Conservation (phyloP, 1,284 basidiomycete species). For the Mycena sp. region DNA sequence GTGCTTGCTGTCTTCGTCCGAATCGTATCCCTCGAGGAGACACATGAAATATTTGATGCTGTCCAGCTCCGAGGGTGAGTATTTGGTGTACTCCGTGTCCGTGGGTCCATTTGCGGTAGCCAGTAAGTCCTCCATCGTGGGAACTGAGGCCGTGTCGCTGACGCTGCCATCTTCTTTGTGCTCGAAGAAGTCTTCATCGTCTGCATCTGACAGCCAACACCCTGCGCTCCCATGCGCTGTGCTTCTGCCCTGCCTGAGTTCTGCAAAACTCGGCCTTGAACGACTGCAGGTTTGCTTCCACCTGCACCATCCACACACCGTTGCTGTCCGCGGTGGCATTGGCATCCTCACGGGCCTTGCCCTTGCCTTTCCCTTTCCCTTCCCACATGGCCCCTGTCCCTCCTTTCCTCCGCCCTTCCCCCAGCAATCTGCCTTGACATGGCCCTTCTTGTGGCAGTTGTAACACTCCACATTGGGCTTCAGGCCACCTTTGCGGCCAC, state of each 20-base stretch:
- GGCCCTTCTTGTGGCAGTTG: too few species aligned
- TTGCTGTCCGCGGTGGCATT: too few species aligned
- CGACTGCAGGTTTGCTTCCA: conserved; percentile 14
- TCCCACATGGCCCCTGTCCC: conserved; percentile 31
- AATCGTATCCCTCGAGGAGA: too few species aligned
- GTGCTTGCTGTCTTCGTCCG: too few species aligned
- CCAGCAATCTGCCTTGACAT: conserved; percentile 38
- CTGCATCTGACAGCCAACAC: conserved; percentile 14
- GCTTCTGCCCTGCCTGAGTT: background rate
- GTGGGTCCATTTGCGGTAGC: conserved; percentile 1
- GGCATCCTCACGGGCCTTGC: too few species aligned
- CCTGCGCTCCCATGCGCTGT: background rate
- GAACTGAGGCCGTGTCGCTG: background rate
- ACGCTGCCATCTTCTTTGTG: conserved; percentile 12
- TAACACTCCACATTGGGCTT: conserved; percentile 20
- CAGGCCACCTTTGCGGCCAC: too few species aligned
- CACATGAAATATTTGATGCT: too few species aligned
- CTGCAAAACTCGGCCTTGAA: background rate
- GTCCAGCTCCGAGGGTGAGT: too few species aligned
- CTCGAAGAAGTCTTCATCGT: conserved; percentile 17
- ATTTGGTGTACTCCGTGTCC: too few species aligned
- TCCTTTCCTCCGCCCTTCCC: conserved; percentile 41
- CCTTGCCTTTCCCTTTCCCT: too few species aligned
- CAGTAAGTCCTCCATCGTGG: background rate
- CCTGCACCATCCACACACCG: too few species aligned